Evolutionary conservation across 257 asterid species (phyloP).

Genomic region (Capsicum pubescens): DNA sequence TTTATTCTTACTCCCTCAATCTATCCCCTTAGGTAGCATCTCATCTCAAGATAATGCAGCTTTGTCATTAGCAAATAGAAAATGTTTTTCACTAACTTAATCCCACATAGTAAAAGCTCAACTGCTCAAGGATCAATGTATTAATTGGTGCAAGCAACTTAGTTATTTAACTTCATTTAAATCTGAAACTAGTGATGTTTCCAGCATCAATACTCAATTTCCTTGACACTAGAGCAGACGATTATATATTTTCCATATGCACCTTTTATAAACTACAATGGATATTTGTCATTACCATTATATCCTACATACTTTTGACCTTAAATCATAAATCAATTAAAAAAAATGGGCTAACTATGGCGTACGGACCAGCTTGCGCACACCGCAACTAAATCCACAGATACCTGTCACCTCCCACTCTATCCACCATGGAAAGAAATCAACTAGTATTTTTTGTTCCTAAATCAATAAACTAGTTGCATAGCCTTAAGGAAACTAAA

Average conservation of each 20-base stretch:
- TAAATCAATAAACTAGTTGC: background rate
- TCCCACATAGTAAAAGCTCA: background rate
- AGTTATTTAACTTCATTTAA: background rate
- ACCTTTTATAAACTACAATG: background rate
- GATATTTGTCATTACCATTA: background rate
- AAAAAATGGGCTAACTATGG: too few relatives aligned
- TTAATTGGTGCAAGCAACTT: background rate
- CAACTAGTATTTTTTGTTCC: too few relatives aligned
- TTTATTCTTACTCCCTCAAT: background rate
- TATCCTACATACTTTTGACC: background rate
- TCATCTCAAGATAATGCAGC: background rate
- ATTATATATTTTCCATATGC: background rate
- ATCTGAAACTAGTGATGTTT: background rate
- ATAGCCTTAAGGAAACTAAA: background rate
- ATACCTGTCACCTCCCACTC: too few relatives aligned
- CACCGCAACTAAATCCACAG: too few relatives aligned
- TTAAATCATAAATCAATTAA: background rate
- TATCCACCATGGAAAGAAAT: too few relatives aligned
- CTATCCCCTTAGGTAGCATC: background rate
- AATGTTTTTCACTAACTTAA: background rate
- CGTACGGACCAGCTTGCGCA: too few relatives aligned
- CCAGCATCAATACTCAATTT: background rate
- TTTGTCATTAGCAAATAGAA: background rate
- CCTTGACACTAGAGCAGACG: background rate
- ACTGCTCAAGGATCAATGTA: background rate